phyloP scores from a whole-genome alignment of 2,329 filamentous ascomycete genomes.

The Blumeriella jaapii region DNA sequence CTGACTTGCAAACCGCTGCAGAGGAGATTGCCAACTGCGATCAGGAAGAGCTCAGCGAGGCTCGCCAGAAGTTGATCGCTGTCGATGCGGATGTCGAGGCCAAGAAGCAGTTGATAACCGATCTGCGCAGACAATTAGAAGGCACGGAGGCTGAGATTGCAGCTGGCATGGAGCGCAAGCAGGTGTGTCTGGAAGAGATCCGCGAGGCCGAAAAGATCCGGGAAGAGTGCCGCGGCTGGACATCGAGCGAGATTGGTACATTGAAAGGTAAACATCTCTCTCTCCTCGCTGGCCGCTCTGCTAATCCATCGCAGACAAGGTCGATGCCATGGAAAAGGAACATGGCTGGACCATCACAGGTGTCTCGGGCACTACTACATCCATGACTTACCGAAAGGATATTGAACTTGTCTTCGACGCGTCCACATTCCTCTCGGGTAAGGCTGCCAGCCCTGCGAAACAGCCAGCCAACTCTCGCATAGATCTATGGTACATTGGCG shows the following conservation, averaged over 20 bases:
- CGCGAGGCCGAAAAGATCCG: slow-evolving; percentile 70
- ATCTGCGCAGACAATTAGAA: slow-evolving; percentile 54
- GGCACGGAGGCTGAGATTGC: slow-evolving; percentile 56
- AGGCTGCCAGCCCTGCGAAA: slow-evolving; percentile 9
- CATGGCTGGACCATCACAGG: slow-evolving; percentile 64
- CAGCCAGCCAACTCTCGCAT: slow-evolving; percentile 40
- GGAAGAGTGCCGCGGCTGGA: slow-evolving; percentile 86
- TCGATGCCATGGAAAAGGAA: slow-evolving; percentile 51
- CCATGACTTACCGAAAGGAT: slow-evolving; percentile 61
- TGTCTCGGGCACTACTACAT: slow-evolving; percentile 49
- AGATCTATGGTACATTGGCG: slow-evolving; percentile 59
- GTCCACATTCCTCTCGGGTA: slow-evolving; percentile 40
- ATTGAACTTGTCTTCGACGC: slow-evolving; percentile 65
- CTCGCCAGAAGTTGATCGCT: slow-evolving; percentile 55
- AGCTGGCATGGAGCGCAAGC: slow-evolving; percentile 52
- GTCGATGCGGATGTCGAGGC: slow-evolving; percentile 58
- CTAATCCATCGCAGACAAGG: slow-evolving; percentile 39
- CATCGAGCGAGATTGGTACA: slow-evolving; percentile 62
- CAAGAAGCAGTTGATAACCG: slow-evolving; percentile 56
- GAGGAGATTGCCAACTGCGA: slow-evolving; percentile 70
- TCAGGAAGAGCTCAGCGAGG: slow-evolving; percentile 61
- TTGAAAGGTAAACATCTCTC: slow-evolving; percentile 55
- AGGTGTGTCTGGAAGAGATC: slow-evolving; percentile 61
- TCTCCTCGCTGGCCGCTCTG: slow-evolving; percentile 26
- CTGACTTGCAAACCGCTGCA: slow-evolving; percentile 58